These are phyloP conservation scores for Polytolypa hystricis DNA, from an alignment of 2,329 filamentous ascomycete genomes.

Conservation along the genomic window DNA sequence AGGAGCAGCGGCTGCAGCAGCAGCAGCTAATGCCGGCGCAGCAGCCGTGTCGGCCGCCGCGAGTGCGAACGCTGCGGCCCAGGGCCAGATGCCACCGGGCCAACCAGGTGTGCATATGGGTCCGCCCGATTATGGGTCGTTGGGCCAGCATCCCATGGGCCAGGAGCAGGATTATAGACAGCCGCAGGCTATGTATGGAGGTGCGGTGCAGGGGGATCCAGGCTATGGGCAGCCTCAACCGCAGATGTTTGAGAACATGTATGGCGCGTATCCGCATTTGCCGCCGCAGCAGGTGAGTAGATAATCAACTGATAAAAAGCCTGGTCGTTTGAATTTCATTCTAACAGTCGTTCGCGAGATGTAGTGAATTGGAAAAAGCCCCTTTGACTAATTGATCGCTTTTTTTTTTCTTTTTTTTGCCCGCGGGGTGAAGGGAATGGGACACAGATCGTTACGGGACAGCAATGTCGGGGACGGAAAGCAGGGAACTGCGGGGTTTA, in stretches of 20 bases:
- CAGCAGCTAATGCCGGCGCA: constrained; percentile 27
- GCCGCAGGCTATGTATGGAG: constrained; percentile 69
- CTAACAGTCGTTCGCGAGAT: too few relatives aligned
- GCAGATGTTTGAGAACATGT: constrained; percentile 80
- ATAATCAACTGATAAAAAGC: too few relatives aligned
- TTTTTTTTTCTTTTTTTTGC: too few relatives aligned
- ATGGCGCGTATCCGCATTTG: constrained; percentile 64
- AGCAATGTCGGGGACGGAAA: too few relatives aligned
- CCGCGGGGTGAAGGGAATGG: too few relatives aligned
- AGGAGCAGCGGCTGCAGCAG: constrained; percentile 4
- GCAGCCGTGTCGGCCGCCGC: constrained; percentile 5
- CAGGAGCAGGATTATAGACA: constrained; percentile 70
- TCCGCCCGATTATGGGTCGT: constrained; percentile 47
- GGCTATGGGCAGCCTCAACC: constrained; percentile 65
- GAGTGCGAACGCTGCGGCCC: constrained; percentile 4
- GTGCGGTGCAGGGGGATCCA: constrained; percentile 63
- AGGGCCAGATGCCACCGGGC: constrained; percentile 29
- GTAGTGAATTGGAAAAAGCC: too few relatives aligned
- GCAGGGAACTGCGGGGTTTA: too few relatives aligned
- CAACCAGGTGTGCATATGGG: constrained; percentile 43
- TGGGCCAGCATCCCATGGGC: constrained; percentile 52
- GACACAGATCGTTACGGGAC: too few relatives aligned
- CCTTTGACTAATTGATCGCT: too few relatives aligned
- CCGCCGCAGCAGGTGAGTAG: constrained; percentile 65
- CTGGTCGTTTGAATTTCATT: too few relatives aligned